phyloP scores from a whole-genome alignment of 1,284 basidiomycete genomes.

The Ustilago tritici region DNA sequence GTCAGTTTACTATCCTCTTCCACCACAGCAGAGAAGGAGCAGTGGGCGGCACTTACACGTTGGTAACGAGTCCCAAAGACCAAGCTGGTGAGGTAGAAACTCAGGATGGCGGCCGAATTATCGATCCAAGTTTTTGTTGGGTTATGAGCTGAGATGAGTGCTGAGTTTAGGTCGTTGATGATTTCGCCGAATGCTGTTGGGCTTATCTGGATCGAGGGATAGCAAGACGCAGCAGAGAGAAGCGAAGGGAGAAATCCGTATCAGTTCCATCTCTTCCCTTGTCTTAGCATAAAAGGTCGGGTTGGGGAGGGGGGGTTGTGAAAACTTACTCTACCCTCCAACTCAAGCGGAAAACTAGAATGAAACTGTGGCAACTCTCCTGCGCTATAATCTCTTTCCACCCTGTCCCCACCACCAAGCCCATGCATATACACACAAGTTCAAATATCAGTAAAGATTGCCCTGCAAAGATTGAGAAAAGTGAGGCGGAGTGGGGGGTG shows the following conservation, averaged over 20 bases:
- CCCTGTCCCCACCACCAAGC: constrained; percentile 65
- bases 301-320: too few species aligned
- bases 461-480: neutral
- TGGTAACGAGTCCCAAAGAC: constrained; percentile 79
- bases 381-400: constrained; percentile 84
- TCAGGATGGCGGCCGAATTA: constrained; percentile 49
- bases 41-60: constrained; percentile 73
- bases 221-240: neutral
- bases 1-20: neutral
- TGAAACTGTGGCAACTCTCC: constrained; percentile 83
- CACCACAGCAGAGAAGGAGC: neutral
- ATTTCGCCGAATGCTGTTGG: constrained; percentile 52
- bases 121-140: constrained; percentile 46
- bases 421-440: too few species aligned
- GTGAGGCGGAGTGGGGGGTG: neutral
- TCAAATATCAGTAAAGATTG: neutral
- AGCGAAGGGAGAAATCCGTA: neutral
- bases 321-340: constrained; percentile 79
- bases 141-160: constrained; percentile 51
- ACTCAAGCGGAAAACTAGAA: constrained; percentile 81
- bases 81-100: constrained; percentile 71
- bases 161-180: constrained; percentile 59
- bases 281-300: neutral
- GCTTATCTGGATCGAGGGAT: constrained; percentile 27
- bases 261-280: too few species aligned